Evolutionary conservation across 306 rosid genomes (phyloP).

Genomic region (apple (Malus domestica)): ASM211411v1 NC_041795.1:30202001-30202500

Average conservation of each 20-base stretch:
- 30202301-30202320: conserved; percentile 24
- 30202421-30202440: neutral
- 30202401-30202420: neutral
- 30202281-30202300: conserved; percentile 38
- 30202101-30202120: conserved; percentile 42
- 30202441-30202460: conserved; percentile 27
- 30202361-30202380: neutral
- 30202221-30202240: neutral
- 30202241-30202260: conserved; percentile 30
- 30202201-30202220: conserved; percentile 11
- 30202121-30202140: conserved; percentile 59
- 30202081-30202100: conserved; percentile 47
- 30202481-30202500: neutral
- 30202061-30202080: conserved; percentile 48
- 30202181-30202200: conserved; percentile 3
- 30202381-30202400: neutral
- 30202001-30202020: conserved; percentile 66
- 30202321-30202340: conserved; percentile 36
- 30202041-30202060: conserved; percentile 23
- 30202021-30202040: conserved; percentile 39
- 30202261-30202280: conserved; percentile 10
- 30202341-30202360: conserved; percentile 36
- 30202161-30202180: conserved; percentile 30
- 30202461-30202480: conserved; percentile 29
- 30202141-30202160: conserved; percentile 56